Evolutionary conservation across 768 basidiomycete genomes (phyloP), one percentile per base, ranked within the genome.

Genomic region (Amanita brunnescens): DNA sequence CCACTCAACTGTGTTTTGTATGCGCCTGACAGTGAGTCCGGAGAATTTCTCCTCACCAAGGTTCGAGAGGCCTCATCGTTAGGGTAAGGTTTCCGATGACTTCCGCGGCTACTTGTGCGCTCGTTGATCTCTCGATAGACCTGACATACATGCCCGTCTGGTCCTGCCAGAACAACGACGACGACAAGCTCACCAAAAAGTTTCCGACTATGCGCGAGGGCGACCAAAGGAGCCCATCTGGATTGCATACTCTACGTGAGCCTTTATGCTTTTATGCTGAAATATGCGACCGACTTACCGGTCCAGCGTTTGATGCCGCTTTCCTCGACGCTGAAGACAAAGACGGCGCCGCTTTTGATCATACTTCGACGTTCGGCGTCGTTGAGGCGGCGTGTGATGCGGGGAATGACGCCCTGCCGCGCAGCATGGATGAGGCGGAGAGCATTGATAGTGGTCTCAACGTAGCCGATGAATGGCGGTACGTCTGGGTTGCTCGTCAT

Each of bases 281-380:
- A 43, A 54, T 43, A 39, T 10, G 20, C 24, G 47, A 40, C 35
- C 51, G 37, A 58, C 65, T 49, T 55, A 68, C 83, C 90, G 30
- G 90, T 93, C 85, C 89, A 90, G 13, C 89, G 75, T 64, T 87
- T 90, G 67, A 93, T 91, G 10, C 86, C 86, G 61, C 87, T 88
- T 62, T 90, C 87, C 59, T 88, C 83, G 60, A 91, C 89, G 62
- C 87, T 87, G 68, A 91, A 93, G 45, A 93, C 83, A 62, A 91
- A 93, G 13, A 91, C 81, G 43, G 89, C 86, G 8, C 78, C 78
- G 32, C 76, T 74, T 61, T 75, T 77, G 63, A 80, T 78, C 78
- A 80, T 86, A 45, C 64, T 75, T 62, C 69, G 68, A 29, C 83
- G 78, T 61, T 93, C 88, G n/a, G 81, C 72, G 61, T 91, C 88